Conservation (phyloP, 176 grass and related monocot genomes). For the Tillandsia fasciculata region DNA sequence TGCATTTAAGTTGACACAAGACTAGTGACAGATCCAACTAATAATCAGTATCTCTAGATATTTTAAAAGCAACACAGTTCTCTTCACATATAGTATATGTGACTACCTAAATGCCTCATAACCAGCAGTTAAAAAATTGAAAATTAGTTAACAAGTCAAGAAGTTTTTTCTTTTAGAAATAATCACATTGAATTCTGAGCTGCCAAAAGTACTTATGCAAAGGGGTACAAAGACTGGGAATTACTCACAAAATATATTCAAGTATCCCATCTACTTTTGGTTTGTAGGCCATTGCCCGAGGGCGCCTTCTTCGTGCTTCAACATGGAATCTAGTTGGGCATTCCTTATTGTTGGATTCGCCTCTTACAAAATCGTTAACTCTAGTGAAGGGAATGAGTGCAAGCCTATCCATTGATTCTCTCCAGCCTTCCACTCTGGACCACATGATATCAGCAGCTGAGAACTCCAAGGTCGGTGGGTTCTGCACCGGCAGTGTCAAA, state of each 20-base stretch:
- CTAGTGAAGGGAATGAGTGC: constrained; percentile 86
- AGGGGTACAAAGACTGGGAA: constrained; percentile 7
- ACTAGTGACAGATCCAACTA: too few species aligned
- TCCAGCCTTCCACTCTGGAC: constrained; percentile 94
- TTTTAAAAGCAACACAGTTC: too few species aligned
- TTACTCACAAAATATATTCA: constrained; percentile 92
- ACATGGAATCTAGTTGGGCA: constrained; percentile 84
- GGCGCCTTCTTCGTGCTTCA: constrained; percentile 66
- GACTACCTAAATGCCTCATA: too few species aligned
- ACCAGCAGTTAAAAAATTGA: too few species aligned
- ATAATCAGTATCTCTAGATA: too few species aligned
- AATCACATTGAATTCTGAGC: neutral
- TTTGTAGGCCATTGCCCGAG: constrained; percentile 56
- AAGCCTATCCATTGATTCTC: constrained; percentile 78
- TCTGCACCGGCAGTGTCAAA: constrained; percentile 87
- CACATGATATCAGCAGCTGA: constrained; percentile 76
- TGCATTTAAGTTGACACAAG: too few species aligned
- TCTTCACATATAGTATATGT: too few species aligned
- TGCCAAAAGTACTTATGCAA: neutral
- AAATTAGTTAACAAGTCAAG: neutral
- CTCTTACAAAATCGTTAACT: constrained; percentile 79
- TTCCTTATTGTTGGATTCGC: constrained; percentile 78
- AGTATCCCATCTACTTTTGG: constrained; percentile 98
- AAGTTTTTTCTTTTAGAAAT: neutral
- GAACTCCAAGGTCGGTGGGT: constrained; percentile 63